Evolutionary conservation across 202 grass and related monocot genomes (phyloP), one percentile per base, ranked within the genome.

Genomic region (Setaria italica): DNA sequence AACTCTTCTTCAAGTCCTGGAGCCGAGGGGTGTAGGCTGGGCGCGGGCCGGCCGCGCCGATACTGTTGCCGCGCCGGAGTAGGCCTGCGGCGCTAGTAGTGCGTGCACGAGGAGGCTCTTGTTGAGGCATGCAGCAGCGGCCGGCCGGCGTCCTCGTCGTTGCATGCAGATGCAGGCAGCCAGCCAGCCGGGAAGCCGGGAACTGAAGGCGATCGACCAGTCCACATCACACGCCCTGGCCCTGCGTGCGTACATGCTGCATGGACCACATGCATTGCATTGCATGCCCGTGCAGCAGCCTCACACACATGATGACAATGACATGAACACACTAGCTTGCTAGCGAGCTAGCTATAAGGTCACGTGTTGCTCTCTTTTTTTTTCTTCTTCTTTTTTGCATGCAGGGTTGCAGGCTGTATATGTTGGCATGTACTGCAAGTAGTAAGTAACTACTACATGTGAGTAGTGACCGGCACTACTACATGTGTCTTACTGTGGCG

Each of bases 51-150:
- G 56, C 15, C 54, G 43, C 86, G 41, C 54, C 64, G 55, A 56
- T 48, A 69, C 81, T 88, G 87, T 84, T 88, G 66, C 70, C 49
- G 47, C 63, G 63, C 42, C 78, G 63, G 79, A 51, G 62, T 35
- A 34, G 64, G 69, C 80, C 37, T 29, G 20, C 56, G 8, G 57
- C 58, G 58, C 58, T 12, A 12, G 34, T 62, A 48, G 56, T 19
- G 34, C 20, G 35, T 45, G 76, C 76, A 65, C 57, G 76, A 16
- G 45, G 29, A 41, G 39, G 39, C 5, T 30, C 47, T 46, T 43
- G 66, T 43, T 70, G 68, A 29, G 46, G 67, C 67, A 12, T 2
- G 50, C 14, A 13, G 14, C 51, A 5, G 5, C 15, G 43, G 16
- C 5, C 34, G 34, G 34, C 4, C 50, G 13, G 50, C 50, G 12